Base-by-base conservation (phyloP, 1,139 yeast genomes). In the Candida albicans region DNA sequence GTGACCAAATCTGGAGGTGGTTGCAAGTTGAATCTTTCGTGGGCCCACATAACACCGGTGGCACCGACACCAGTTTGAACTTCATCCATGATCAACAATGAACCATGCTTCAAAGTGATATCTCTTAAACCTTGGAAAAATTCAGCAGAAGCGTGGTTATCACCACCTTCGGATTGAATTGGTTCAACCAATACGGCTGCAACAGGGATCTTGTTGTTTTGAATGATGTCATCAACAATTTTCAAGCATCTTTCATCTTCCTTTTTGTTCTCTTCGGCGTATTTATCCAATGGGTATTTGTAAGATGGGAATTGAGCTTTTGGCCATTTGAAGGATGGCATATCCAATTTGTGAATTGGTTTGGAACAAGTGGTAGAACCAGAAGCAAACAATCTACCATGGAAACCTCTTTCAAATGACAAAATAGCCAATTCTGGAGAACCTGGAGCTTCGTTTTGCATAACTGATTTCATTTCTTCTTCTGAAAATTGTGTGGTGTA, bases 31-130 rank as follows among this genome's bases (percentile, higher is more conserved):
- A 86, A 87, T 68, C 84, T 86, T 68, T 87, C 95, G 63, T 87
- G 95, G 33, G 89, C 91, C 95, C 95, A 86, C 74, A 86, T 72
- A 52, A 75, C 75, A 57, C 95, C 95, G 28, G 95, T 84, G 47
- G 91, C 91, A 57, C 89, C 95, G 46, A 86, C 87, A 61, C 95
- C 95, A 44, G 95, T 87, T 68, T 86, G 95, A 46, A 86, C 95
- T 67, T 86, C 95, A 61, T 87, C 95, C 49, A 85, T 80, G 54
- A 87, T 87, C 70, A 86, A 68, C 52, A 84, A 73, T 41, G 86
- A 80, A 47, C 79, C 85, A 64, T 84, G 70, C 61, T 82, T 79
- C 61, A 79, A 65, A 48, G 93, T 84, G 55, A 87, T 64, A 54
- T 81, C 84, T 63, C 91, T 81, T 54, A 86, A 71, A 36, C 88